Conservation (phyloP, 208 protist genomes). For the Crithidia bombi region DNA sequence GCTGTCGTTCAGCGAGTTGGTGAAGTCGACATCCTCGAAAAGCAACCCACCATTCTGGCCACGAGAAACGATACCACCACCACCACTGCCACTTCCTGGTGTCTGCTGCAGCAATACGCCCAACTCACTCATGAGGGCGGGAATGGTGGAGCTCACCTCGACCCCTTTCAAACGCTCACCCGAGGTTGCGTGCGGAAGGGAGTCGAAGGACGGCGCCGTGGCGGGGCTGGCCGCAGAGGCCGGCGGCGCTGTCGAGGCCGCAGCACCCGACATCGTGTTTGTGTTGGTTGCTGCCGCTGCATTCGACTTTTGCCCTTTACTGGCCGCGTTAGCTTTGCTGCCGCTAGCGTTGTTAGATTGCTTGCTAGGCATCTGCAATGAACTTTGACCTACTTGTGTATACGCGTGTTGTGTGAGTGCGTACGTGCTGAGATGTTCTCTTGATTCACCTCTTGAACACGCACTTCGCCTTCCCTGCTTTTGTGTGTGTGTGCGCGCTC, state of each 20-base stretch:
- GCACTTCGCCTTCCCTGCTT: too few species aligned
- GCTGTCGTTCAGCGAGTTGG: slow-evolving; percentile 2
- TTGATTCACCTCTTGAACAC: too few species aligned
- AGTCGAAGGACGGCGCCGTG: slow-evolving; percentile 24
- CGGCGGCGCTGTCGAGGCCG: background rate
- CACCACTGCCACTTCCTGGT: slow-evolving; percentile 9
- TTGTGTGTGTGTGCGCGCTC: too few species aligned
- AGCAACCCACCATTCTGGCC: slow-evolving; percentile 41
- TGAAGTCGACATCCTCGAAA: slow-evolving; percentile 29
- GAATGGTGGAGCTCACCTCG: slow-evolving; percentile 32
- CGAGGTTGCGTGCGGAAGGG: slow-evolving; percentile 34
- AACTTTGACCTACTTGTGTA: background rate
- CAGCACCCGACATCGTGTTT: background rate
- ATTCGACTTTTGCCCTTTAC: slow-evolving; percentile 8
- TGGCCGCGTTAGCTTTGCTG: background rate
- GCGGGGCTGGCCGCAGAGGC: slow-evolving; percentile 4
- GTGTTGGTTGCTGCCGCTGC: background rate
- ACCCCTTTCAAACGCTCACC: slow-evolving; percentile 32
- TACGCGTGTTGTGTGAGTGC: background rate
- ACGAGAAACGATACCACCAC: slow-evolving; percentile 16
- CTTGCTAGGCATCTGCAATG: slow-evolving; percentile 22
- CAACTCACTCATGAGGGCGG: slow-evolving; percentile 38
- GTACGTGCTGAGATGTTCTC: too few species aligned
- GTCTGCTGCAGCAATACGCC: slow-evolving; percentile 37
- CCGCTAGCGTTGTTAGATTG: slow-evolving; percentile 7